Evolutionary conservation across 192 early-diverging fungal species (phyloP), one percentile per base, ranked within the genome.

Genomic region (Gryganskiella cystojenkinii): DNA sequence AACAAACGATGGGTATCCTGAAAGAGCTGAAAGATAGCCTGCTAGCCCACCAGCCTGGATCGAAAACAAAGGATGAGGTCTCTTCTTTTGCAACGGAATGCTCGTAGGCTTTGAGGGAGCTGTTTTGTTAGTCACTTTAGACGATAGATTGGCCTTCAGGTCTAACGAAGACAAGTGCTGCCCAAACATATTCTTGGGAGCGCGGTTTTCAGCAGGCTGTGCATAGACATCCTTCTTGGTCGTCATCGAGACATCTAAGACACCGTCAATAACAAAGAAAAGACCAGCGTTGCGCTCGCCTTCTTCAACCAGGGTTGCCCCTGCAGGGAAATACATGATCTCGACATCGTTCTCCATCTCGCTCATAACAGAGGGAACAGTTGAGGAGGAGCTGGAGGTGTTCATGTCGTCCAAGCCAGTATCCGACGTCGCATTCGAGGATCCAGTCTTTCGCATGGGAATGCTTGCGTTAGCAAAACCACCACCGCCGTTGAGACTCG

Each of bases 211-310:
- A 22, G 42, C 25, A 20, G 28, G 61, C 11, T 60, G 69, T 31
- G 58, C 37, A 40, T 69, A 64, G 28, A 61, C 35, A 24, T 81
- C 74, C 47, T 70, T 58, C 22, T 63, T 67, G 17, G 79, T 76
- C 7, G 73, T 64, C 50, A 92, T 90, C 7, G 85, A 87, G 3
- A 89, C 93, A 33, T 94, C 92, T 22, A 99, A 69, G 15, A 89
- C 79, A 24, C 98, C 98, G 73, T 98, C 95, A 72, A 99, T 90
- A 4, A 98, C 91, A 75, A 98, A 94, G 67, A 92, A 98, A 28
- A 99, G 67, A 4, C 98, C 98, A 14, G 87, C 81, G 25, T 88
- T 87, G 10, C 93, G 86, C 79, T 96, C 91, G 3, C 96, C 95
- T 82, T 97, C 94, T 49, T 90, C 84, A 24, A 96, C 86, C 17